Base-by-base conservation (phyloP, 139 green algal species). In the Mesostigma viride region DNA sequence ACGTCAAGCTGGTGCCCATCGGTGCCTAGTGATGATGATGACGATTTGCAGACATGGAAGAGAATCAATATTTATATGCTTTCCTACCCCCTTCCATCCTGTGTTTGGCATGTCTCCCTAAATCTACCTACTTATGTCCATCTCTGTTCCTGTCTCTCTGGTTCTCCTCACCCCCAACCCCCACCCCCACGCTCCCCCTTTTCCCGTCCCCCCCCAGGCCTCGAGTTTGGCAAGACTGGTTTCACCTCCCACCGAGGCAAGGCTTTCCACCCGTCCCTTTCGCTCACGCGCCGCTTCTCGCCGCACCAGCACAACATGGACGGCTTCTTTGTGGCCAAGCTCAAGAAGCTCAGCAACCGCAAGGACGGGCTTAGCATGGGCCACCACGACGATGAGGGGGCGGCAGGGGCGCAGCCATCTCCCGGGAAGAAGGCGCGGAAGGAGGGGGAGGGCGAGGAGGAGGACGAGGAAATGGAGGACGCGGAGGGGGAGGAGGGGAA, bases 221-320 rank as follows among this genome's bases (percentile, higher is more conserved):
- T n/a, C n/a, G n/a, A n/a, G n/a, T n/a, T n/a, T n/a, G n/a, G n/a
- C n/a, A n/a, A n/a, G n/a, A n/a, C n/a, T n/a, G n/a, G n/a, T 0
- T 92, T 96, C 72, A 78, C 64, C 17, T 69, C 75, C 35, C 97
- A 88, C 78, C 76, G 90, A 0, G 92, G 96, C 66, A 88, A 91
- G 78, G 79, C 88, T 35, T 97, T 98, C 77, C 94, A 98, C 76
- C 90, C 94, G 5, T 90, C 84, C 1, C 58, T 97, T 4, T 62
- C 77, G 5, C 68, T 94, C 33, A 77, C 88, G 24, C 77, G 88
- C 17, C 83, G 94, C 47, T 98, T 96, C 85, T 99, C 95, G 81
- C 94, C 94, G 0, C 94, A 99, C 65, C 85, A 87, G 4, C 94
- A 99, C 79, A 99, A 99, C 82, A 69, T 99, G 72, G 93, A 98